Evolutionary conservation across 1,139 yeast species (phyloP).

Genomic region (Zhuliangozyma parablackwelliae): DNA sequence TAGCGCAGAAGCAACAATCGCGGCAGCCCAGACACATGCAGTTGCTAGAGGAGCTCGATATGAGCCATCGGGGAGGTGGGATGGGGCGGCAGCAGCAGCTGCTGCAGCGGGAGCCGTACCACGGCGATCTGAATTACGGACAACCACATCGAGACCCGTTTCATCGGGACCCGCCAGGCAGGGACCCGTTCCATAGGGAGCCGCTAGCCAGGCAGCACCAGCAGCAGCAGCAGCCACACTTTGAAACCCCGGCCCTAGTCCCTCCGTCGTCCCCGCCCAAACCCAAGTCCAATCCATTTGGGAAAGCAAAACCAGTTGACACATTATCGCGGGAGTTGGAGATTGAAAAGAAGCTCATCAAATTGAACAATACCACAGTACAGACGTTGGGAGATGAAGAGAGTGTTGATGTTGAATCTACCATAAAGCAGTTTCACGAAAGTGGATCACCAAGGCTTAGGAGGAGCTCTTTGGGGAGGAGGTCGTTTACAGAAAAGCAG

Average conservation of each 20-base stretch:
- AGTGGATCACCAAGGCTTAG: constrained; percentile 12
- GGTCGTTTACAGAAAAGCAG: constrained; percentile 12
- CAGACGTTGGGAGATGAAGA: constrained; percentile 41
- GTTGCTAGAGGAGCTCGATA: constrained; percentile 11
- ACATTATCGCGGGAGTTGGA: constrained; percentile 36
- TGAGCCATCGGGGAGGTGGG: constrained; percentile 3
- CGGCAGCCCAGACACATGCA: constrained; percentile 15
- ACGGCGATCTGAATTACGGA: too few relatives aligned
- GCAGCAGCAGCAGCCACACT: background rate
- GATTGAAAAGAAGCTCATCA: constrained; percentile 42
- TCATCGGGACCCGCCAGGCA: background rate
- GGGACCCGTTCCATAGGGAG: constrained; percentile 1
- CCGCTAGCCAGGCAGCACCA: constrained; percentile 1
- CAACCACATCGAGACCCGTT: too few relatives aligned
- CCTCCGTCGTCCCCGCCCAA: constrained; percentile 9
- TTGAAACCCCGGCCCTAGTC: background rate
- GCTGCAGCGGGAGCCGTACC: constrained; percentile 3
- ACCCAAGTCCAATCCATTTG: constrained; percentile 41
- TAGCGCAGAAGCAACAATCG: constrained; percentile 20
- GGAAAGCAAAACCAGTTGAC: constrained; percentile 46
- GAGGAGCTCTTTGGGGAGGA: constrained; percentile 11
- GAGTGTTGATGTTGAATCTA: constrained; percentile 14
- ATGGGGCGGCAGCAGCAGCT: background rate
- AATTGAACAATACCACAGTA: constrained; percentile 56
- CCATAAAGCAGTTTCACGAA: constrained; percentile 12